A percentile compares a stretch with the other conserved stretches of the same genome.
Conservation (phyloP, 306 rosid species). For the Mucuna pruriens region DNA sequence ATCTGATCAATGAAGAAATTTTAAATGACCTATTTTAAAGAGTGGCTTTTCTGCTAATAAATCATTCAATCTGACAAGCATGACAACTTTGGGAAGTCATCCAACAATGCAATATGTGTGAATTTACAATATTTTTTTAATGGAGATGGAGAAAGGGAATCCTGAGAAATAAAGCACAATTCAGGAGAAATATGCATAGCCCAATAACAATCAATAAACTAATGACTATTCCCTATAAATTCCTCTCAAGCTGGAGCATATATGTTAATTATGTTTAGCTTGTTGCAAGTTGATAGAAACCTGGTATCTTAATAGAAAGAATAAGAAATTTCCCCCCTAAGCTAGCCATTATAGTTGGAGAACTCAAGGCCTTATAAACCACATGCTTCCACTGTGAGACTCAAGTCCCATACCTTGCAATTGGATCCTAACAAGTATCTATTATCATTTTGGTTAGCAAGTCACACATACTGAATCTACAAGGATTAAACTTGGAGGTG, state of each 20-base stretch:
- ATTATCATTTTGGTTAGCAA: too few relatives aligned
- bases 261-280: not conserved
- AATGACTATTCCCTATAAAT: not conserved
- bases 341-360: not conserved
- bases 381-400: not conserved
- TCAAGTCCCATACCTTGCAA: not conserved
- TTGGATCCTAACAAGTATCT: not conserved
- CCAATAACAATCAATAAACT: not conserved
- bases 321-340: too few relatives aligned
- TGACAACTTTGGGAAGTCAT: conserved; percentile 12
- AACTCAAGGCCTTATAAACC: not conserved
- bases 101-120: not conserved
- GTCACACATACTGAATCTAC: too few relatives aligned
- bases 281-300: not conserved
- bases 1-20: conserved; percentile 24
- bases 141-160: not conserved
- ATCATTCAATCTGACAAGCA: conserved; percentile 23
- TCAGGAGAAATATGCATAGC: conserved; percentile 9
- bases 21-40: not conserved
- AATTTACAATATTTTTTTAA: not conserved
- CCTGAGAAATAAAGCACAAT: conserved; percentile 5
- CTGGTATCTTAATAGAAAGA: too few relatives aligned
- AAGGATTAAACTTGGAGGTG: too few relatives aligned
- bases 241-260: not conserved
- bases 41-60: not conserved